Base-by-base conservation (phyloP, 116 monocot genomes). In the Trichopus zeylanicus region DNA sequence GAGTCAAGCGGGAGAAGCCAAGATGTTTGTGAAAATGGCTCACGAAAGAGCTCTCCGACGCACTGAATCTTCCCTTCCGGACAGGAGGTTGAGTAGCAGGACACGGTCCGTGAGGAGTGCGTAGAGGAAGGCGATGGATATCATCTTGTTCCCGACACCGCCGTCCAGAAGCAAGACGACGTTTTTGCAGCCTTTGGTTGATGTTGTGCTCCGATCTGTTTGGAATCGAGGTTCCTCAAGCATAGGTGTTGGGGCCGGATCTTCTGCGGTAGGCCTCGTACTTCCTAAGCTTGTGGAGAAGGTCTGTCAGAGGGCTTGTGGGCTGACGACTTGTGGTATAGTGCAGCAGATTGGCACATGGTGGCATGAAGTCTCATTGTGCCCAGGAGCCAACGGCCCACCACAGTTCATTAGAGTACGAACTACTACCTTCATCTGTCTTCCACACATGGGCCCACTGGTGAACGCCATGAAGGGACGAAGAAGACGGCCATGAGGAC, bases 71-170 rank as follows among this genome's bases (percentile, higher is more conserved):
- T 49, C 55, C 37, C 59, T 46, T n/a, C n/a, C n/a, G n/a, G n/a
- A n/a, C n/a, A n/a, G n/a, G n/a, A n/a, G n/a, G 19, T 84, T 63
- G 10, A 75, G 18, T 7, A 84, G 66, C 10, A 84, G 42, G 20
- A 84, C 68, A 47, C 75, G 55, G 30, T 72, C 60, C 12, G 72
- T 75, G 32, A 84, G 75, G 13, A 84, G 71, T 35, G 83, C 74
- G 49, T 78, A 78, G 3, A 84, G 75, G 57, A 84, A 84, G 22
- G 75, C 60, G 27, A 84, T 20, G 4, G 71, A 34, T 22, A 84
- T 18, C n/a, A 84, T 84, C 21, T 69, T 71, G 57, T 84, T 84
- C 10, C 83, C 83, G 26, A 84, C 60, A 15, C 83, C 83, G 57
- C 67, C 65, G 55, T 53, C 46, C 12, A 54, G 53, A 20, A 65